phyloP scores from a whole-genome alignment of 371 early-diverging fungal genomes.

The Chytridium lagenaria region DNA sequence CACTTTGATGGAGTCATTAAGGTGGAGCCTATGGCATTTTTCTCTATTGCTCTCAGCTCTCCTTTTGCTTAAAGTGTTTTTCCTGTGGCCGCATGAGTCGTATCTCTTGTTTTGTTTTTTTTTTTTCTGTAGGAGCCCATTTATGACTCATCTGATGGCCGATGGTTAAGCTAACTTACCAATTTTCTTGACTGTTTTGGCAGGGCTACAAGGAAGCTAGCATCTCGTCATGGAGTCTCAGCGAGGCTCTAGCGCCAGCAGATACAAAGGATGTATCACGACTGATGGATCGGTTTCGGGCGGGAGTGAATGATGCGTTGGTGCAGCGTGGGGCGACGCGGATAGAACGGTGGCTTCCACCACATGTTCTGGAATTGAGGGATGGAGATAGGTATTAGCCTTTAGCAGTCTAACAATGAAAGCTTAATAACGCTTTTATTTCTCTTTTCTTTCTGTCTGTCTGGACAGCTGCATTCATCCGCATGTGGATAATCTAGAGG shows the following conservation, averaged over 20 bases:
- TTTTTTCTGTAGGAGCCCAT: no score
- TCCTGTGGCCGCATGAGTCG: no score
- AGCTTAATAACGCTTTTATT: neutral
- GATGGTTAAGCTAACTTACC: no score
- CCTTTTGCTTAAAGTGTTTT: neutral
- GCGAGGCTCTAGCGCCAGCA: neutral
- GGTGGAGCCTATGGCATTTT: constrained; percentile 13
- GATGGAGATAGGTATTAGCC: constrained; percentile 37
- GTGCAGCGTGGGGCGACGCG: neutral
- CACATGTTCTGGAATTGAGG: constrained; percentile 54
- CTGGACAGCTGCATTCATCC: constrained; percentile 57
- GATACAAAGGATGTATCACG: neutral
- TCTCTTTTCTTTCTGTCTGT: neutral
- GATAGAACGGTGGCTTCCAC: constrained; percentile 34
- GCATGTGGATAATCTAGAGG: constrained; percentile 65
- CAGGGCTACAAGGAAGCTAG: constrained; percentile 36
- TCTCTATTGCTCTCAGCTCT: neutral
- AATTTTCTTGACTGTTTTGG: neutral
- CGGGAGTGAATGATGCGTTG: neutral
- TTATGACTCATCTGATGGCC: no score
- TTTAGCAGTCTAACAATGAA: no score
- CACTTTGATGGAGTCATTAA: constrained; percentile 67
- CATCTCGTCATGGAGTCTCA: constrained; percentile 29
- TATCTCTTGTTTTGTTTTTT: no score
- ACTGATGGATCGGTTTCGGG: constrained; percentile 18